These are phyloP conservation scores for Cryptococcus maquisensis DNA, from an alignment of 1,284 basidiomycete genomes.

Conservation along the genomic window DNA sequence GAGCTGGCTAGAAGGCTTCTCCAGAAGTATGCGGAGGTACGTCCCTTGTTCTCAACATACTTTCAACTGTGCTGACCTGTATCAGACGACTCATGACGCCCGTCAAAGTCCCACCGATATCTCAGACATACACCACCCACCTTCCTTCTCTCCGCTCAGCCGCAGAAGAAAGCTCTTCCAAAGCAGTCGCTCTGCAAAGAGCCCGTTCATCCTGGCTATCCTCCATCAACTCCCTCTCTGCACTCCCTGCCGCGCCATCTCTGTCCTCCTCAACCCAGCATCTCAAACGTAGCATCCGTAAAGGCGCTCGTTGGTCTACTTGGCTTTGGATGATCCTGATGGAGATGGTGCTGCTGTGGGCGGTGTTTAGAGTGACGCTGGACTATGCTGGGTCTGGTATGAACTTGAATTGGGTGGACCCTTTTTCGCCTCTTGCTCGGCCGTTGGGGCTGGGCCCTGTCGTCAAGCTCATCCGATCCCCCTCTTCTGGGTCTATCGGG, in stretches of 20 bases:
- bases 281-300: slow-evolving; percentile 9
- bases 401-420: slow-evolving; percentile 23
- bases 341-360: slow-evolving; percentile 37
- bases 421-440: slow-evolving; percentile 23
- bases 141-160: slow-evolving; percentile 13
- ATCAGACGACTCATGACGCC: too few species aligned
- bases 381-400: slow-evolving; percentile 34
- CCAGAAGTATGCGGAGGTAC: neutral
- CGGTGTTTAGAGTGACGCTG: slow-evolving; percentile 41
- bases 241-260: neutral
- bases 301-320: slow-evolving; percentile 21
- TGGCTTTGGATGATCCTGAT: slow-evolving; percentile 32
- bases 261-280: neutral
- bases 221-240: slow-evolving; percentile 11
- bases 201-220: slow-evolving; percentile 24
- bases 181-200: slow-evolving; percentile 12
- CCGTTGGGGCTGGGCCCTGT: slow-evolving; percentile 6
- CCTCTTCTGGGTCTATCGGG: slow-evolving; percentile 1
- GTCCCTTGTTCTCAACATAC: neutral
- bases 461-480: neutral
- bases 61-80: neutral
- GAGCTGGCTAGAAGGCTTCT: slow-evolving; percentile 8
- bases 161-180: slow-evolving; percentile 8
- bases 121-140: slow-evolving; percentile 21
- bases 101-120: slow-evolving; percentile 9